Evolutionary conservation across 176 grass and related monocot species (phyloP).

Genomic region (Phoenix dactylifera): DNA sequence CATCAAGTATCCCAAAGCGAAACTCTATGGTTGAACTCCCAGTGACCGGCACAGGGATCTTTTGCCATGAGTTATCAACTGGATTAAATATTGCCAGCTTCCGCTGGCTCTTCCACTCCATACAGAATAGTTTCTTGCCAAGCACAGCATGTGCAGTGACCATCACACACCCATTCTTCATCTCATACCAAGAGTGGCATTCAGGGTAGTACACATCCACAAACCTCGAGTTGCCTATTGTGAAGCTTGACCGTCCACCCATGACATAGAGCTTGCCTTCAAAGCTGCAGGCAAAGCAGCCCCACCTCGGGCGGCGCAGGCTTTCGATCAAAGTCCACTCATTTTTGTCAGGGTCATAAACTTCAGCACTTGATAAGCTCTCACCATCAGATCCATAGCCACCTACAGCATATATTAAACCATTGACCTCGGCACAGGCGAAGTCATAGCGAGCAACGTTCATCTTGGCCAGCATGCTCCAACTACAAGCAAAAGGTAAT

Average conservation of each 20-base stretch:
- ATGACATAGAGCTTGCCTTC: slow-evolving; percentile 39
- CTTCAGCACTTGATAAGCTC: slow-evolving; percentile 47
- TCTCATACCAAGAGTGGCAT: slow-evolving; percentile 31
- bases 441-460: slow-evolving; percentile 57
- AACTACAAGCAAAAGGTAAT: slow-evolving; percentile 22
- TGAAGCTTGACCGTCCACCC: slow-evolving; percentile 82
- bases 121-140: slow-evolving; percentile 33
- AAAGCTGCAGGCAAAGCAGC: slow-evolving; percentile 44
- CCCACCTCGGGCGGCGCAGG: slow-evolving; percentile 55
- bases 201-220: slow-evolving; percentile 43
- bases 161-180: slow-evolving; percentile 82
- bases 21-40: slow-evolving; percentile 43
- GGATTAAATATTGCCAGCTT: slow-evolving; percentile 36
- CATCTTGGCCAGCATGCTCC: slow-evolving; percentile 55
- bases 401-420: slow-evolving; percentile 49
- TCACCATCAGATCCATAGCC: slow-evolving; percentile 35
- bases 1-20: slow-evolving; percentile 38
- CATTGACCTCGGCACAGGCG: slow-evolving; percentile 45
- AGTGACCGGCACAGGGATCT: slow-evolving; percentile 27
- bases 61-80: slow-evolving; percentile 30
- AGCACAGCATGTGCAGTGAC: slow-evolving; percentile 49
- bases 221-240: slow-evolving; percentile 49
- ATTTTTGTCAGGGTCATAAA: slow-evolving; percentile 42
- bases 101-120: slow-evolving; percentile 60
- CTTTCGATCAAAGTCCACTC: slow-evolving; percentile 40